Evolutionary conservation across 2,329 filamentous ascomycete species (phyloP).

Genomic region (Lachnellula cervina): DNA sequence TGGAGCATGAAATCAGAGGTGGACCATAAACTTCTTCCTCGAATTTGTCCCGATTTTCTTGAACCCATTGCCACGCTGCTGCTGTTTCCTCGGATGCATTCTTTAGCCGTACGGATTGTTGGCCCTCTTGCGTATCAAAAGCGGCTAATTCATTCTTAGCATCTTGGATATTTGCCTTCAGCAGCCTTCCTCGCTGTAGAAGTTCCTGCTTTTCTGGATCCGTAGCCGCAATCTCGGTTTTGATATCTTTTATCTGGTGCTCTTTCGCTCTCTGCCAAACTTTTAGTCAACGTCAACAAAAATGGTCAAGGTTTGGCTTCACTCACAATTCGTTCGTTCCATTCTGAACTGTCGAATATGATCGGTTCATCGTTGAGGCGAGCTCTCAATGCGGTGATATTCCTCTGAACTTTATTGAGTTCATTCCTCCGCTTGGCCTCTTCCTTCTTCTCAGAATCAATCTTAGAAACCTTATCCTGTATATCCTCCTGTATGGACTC

Average conservation of each 20-base stretch:
- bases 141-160: constrained; percentile 47
- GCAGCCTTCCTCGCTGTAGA: constrained; percentile 37
- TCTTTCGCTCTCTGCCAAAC: constrained; percentile 51
- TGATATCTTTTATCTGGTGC: constrained; percentile 48
- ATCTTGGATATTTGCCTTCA: constrained; percentile 36
- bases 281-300: constrained; percentile 4
- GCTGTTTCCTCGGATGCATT: constrained; percentile 58
- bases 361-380: constrained; percentile 56
- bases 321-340: constrained; percentile 69
- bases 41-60: constrained; percentile 59
- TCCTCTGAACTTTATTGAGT: constrained; percentile 44
- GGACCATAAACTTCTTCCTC: constrained; percentile 61
- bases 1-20: constrained; percentile 58
- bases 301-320: background rate
- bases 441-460: constrained; percentile 47
- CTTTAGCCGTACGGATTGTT: constrained; percentile 63
- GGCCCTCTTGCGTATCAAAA: constrained; percentile 70
- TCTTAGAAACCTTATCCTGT: constrained; percentile 37
- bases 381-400: constrained; percentile 59
- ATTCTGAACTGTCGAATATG: constrained; percentile 64
- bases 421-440: constrained; percentile 47
- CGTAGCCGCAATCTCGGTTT: constrained; percentile 36
- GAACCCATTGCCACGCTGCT: constrained; percentile 76
- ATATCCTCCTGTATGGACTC: constrained; percentile 39
- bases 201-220: constrained; percentile 12